phyloP scores from a whole-genome alignment of 352 stramenopile genomes.

The Phytophthora citricola region DNA sequence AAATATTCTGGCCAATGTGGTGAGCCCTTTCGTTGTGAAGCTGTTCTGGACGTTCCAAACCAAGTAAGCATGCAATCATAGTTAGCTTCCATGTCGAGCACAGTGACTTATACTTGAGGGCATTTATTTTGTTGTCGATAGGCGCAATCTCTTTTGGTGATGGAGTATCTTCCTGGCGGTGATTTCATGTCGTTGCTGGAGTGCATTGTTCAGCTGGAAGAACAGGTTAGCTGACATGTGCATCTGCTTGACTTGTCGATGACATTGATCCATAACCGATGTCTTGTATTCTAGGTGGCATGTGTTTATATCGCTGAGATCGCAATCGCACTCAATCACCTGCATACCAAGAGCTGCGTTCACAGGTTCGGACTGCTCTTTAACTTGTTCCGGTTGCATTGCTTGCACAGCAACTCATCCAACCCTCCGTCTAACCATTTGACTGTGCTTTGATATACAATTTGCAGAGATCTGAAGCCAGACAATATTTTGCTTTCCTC shows the following conservation, averaged over 20 bases:
- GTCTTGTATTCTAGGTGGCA: slow-evolving; percentile 56
- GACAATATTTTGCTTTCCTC: slow-evolving; percentile 92
- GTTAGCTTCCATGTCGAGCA: not conserved
- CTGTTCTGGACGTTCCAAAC: slow-evolving; percentile 93
- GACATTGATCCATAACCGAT: slow-evolving; percentile 5
- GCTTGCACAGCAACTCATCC: slow-evolving; percentile 1
- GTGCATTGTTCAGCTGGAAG: slow-evolving; percentile 88
- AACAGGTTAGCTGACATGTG: slow-evolving; percentile 54
- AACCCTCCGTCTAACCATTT: slow-evolving; percentile 7
- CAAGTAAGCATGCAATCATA: slow-evolving; percentile 54
- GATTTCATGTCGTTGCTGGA: slow-evolving; percentile 92
- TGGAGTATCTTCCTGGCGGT: slow-evolving; percentile 91
- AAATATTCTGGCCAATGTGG: slow-evolving; percentile 87
- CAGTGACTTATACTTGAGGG: slow-evolving; percentile 24
- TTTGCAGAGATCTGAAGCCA: slow-evolving; percentile 85
- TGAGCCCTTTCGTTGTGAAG: slow-evolving; percentile 93
- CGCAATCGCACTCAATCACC: slow-evolving; percentile 83
- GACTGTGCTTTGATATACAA: slow-evolving; percentile 14
- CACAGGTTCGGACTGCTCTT: slow-evolving; percentile 56
- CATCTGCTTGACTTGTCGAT: not conserved
- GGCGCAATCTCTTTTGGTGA: slow-evolving; percentile 90
- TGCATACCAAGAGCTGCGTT: slow-evolving; percentile 87
- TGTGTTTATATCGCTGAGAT: slow-evolving; percentile 91
- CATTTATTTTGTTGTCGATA: slow-evolving; percentile 22
- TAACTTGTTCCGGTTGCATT: slow-evolving; percentile 3